Percentiles rank a stretch among this genome's conserved stretches.
Conservation (phyloP, 495 filamentous ascomycete genomes). For the Aspergillus biplanus region DNA sequence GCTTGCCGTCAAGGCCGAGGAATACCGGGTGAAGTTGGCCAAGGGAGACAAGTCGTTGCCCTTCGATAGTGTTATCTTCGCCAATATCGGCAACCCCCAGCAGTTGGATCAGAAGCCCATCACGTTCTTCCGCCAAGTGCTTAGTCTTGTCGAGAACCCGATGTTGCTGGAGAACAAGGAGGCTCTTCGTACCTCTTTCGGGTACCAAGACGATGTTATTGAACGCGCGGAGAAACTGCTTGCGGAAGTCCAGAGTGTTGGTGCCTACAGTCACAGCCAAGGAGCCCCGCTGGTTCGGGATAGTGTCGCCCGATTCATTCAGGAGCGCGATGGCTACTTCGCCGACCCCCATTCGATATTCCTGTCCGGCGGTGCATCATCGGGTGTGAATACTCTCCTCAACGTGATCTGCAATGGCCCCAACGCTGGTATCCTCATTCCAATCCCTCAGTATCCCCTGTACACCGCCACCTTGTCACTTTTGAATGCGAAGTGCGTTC, state of each 20-base stretch:
- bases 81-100: constrained; percentile 98
- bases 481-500: constrained; percentile 83
- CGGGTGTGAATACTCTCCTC: constrained; percentile 89
- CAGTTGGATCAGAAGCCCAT: constrained; percentile 98
- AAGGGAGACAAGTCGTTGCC: constrained; percentile 69
- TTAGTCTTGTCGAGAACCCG: constrained; percentile 93
- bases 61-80: constrained; percentile 88
- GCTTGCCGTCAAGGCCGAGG: constrained; percentile 86
- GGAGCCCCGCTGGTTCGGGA: constrained; percentile 82
- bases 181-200: constrained; percentile 63
- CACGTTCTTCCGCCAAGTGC: constrained; percentile 97
- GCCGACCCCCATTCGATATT: constrained; percentile 79
- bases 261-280: constrained; percentile 94
- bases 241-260: constrained; percentile 83
- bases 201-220: constrained; percentile 86
- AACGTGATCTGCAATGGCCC: constrained; percentile 82
- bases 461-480: constrained; percentile 93
- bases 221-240: constrained; percentile 80
- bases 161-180: constrained; percentile 76
- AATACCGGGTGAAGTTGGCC: constrained; percentile 73
- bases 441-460: constrained; percentile 96
- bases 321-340: constrained; percentile 85
- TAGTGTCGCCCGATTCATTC: constrained; percentile 89
- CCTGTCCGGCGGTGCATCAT: constrained; percentile 87
- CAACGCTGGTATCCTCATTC: constrained; percentile 85